Evolutionary conservation across 1,139 yeast species (phyloP), one percentile per base, ranked within the genome.

Genomic region (Protomyces pachydermus): DNA sequence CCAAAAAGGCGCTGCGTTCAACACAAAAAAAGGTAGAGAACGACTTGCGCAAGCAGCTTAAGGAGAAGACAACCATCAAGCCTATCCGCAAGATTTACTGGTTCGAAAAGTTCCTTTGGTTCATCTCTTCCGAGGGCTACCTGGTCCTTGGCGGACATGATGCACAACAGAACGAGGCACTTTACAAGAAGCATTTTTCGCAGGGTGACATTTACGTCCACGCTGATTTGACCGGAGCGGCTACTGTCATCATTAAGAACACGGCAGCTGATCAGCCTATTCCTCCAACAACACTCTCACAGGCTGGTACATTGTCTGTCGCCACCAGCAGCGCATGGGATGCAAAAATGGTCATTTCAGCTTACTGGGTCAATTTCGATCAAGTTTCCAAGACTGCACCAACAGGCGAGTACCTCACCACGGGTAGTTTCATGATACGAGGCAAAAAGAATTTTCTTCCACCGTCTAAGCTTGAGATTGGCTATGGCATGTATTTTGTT

Each of bases 71-170:
- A n/a, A 39, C 66, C 20, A 53, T 66, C 42, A 53, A 56, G 39
- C 67, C 66, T 23, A 61, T 68, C 23, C 63, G 69, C 12, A 64
- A 57, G 12, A 54, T 53, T 14, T 86, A 79, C 71, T 91, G 97
- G 88, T 95, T 95, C 77, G 98, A 93, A 72, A 93, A 93, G 74
- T 93, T 87, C 73, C 85, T 80, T 72, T 93, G 98, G 98, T 93
- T 93, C 72, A 80, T 91, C 37, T 82, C 96, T 0, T 86, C 86
- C 68, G 98, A 93, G 73, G 96, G 96, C 0, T 91, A 88, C 71
- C 77, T 93, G 63, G 88, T 95, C 68, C 75, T 93, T 60, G 91
- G 93, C 57, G 98, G 97, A 1, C 84, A 90, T 68, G 97, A 95
- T 72, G 82, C 81, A 25, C 74, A 83, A n/a, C 98, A 93, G 73